These are phyloP conservation scores for Starmerella apis DNA, from an alignment of 805 yeast genomes.

Conservation along the genomic window DNA sequence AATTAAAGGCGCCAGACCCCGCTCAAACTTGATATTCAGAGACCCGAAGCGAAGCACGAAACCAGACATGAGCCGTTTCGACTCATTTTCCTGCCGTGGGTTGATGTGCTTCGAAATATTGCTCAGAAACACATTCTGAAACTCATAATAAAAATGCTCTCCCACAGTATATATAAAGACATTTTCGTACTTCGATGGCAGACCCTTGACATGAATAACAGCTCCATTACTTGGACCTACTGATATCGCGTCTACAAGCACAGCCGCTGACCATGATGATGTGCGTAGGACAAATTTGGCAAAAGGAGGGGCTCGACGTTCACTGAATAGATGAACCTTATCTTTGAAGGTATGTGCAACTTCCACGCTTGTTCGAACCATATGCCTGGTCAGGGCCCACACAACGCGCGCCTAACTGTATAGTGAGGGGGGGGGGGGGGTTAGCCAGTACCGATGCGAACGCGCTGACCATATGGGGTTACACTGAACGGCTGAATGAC, in stretches of 20 bases:
- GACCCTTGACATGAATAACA: neutral
- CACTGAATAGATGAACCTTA: neutral
- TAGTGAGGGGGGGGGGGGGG: neutral
- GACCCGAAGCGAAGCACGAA: neutral
- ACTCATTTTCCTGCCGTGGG: neutral
- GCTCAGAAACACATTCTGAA: neutral
- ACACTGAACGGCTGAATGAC: neutral
- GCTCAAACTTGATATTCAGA: neutral
- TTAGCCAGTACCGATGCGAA: neutral
- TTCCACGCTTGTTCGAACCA: neutral
- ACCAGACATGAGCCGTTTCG: neutral
- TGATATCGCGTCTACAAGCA: slow-evolving; percentile 1
- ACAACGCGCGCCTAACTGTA: neutral
- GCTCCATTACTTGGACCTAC: slow-evolving; percentile 1
- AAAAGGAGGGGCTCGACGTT: neutral
- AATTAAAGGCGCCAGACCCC: neutral
- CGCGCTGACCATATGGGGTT: neutral
- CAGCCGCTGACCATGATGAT: slow-evolving; percentile 2
- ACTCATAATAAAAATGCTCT: slow-evolving; percentile 3
- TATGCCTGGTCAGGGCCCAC: neutral
- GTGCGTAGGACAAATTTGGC: neutral
- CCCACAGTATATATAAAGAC: neutral
- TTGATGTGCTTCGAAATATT: neutral
- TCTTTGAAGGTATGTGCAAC: neutral
- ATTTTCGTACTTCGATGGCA: neutral